A percentile compares a stretch with the other conserved stretches of the same genome.
These are phyloP conservation scores for Passiflora organensis DNA, from an alignment of 345 rosid species.

Conservation along the genomic window DNA sequence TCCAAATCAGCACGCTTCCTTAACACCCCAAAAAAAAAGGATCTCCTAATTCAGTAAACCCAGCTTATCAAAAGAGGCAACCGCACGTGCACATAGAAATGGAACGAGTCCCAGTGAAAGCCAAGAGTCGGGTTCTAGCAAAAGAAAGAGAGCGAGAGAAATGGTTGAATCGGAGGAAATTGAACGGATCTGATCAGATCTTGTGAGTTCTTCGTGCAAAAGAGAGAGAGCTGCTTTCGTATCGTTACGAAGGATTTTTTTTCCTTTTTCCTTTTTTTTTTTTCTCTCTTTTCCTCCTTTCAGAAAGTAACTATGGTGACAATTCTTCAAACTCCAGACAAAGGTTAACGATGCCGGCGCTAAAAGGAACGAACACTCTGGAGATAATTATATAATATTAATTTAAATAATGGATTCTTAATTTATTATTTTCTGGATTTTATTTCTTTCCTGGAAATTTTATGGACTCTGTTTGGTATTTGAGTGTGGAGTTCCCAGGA, in stretches of 20 bases:
- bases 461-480: too few relatives aligned
- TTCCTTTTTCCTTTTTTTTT: too few relatives aligned
- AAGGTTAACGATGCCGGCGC: constrained; percentile 15
- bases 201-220: constrained; percentile 10
- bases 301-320: background rate
- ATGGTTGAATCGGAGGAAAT: background rate
- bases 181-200: constrained; percentile 45
- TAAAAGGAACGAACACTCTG: constrained; percentile 11
- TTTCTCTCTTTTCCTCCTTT: too few relatives aligned
- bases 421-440: background rate
- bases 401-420: too few relatives aligned
- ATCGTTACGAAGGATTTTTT: background rate
- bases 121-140: too few relatives aligned
- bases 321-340: background rate
- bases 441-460: background rate
- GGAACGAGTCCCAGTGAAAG: background rate
- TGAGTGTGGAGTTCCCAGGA: too few relatives aligned
- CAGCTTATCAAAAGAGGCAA: background rate
- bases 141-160: background rate
- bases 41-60: constrained; percentile 6
- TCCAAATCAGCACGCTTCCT: constrained; percentile 5
- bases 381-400: too few relatives aligned
- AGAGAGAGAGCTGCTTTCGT: constrained; percentile 1
- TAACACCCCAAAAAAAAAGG: constrained; percentile 1
- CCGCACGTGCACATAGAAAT: background rate